Base-by-base conservation (phyloP, 306 rosid genomes). In the Trifolium pratense region DNA sequence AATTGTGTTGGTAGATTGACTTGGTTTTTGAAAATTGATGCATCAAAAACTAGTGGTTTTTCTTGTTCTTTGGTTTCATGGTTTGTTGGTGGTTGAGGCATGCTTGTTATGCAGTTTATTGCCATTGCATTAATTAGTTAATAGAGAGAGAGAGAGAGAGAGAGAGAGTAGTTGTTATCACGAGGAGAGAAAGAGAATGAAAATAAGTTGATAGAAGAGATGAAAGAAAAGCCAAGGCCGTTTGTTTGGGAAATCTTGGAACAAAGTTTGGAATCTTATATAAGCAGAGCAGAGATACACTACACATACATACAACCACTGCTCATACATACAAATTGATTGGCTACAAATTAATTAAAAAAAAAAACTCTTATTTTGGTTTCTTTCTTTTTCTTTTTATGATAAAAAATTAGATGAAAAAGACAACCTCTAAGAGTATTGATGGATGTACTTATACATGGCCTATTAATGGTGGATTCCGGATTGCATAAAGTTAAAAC, bases 211-310 rank as follows among this genome's bases (percentile, higher is more conserved):
- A 82, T 69, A 78, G 85, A 84, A 17, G 82, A 42, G 92, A 84
- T 88, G 83, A 78, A 78, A 84, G 90, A 90, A 93, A 89, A 84
- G 90, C 97, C 97, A 86, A 87, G 84, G 91, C 91, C 91, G 89
- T 63, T 84, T 77, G 84, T 75, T 81, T 87, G 81, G 85, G 78
- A 79, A 72, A 82, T 83, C 66, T 76, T 81, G 57, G 78, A 80
- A 84, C 88, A 86, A 81, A 79, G 39, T 31, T 87, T 75, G 88
- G 91, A 85, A 91, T 91, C 92, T 93, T 91, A 85, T 87, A 84
- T 86, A 80, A 68, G 75, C 83, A 15, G 16, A 37, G 21, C 0
- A 56, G 58, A 2, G 43, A 18, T 48, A 2, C 65, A 75, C n/a
- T 16, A 1, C 13, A 32, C 10, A 36, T 36, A 31, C 45, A 32